Evolutionary conservation across 306 rosid genomes (phyloP), one percentile per base, ranked within the genome.

Genomic region (Psophocarpus tetragonolobus): DNA sequence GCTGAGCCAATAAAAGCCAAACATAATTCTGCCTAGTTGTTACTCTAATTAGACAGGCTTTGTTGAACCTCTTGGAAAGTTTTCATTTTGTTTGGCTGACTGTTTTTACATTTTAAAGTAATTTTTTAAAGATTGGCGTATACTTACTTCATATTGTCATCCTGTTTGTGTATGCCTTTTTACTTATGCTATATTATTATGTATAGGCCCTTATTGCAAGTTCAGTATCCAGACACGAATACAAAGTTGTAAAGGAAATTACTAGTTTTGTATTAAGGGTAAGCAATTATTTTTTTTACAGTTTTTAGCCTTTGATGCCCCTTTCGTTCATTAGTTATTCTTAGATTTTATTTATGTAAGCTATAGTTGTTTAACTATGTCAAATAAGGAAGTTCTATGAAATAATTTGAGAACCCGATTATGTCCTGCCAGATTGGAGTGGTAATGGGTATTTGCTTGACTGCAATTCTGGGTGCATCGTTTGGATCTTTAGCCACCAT

Each of bases 201-300:
- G 71, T 81, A 66, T 86, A 95, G 99, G 97, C 99, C 62, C 71
- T 92, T 79, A 78, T 90, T 74, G 99, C 99, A 60, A 92, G 97
- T 85, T 91, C 87, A 84, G 27, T 86, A 57, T 95, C 99, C 30
- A 88, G 91, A 89, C 88, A 86, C 44, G 96, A 95, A 76, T 88
- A 95, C 87, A 82, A 82, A 81, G 71, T 30, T 73, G 97, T 91
- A 64, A 95, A 88, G 86, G 97, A 95, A 77, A 63, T 90, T 69
- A 76, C 97, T 33, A 71, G 78, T 80, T 87, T 86, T 67, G 83
- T 85, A 47, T 76, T 95, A 63, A 80, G 76, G 94, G 99, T 85
- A 86, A 62, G 75, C 17, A 7, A 7, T 73, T 69, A 26, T 12
- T 56, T 12, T 58, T 11, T 48, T 48, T 74, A 51, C 78, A 50